Evolutionary conservation across 179 eudicot genomes (phyloP), one percentile per base, ranked within the genome.

Genomic region (Amaranthus tricolor): DNA sequence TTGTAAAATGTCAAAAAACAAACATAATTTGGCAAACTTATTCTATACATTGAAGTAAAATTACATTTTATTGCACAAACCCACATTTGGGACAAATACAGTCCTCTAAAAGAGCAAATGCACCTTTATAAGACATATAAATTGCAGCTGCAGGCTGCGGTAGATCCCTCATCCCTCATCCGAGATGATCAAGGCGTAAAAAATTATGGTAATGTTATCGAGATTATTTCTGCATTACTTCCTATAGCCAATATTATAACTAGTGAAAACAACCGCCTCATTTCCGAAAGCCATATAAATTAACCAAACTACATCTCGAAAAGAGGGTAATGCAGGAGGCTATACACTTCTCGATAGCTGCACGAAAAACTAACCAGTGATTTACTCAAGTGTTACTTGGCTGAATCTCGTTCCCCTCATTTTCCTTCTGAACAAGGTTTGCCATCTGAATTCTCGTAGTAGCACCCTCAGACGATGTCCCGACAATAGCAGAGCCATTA

Each of bases 361-460:
- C 24, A 24, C 11, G 5, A 68, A 15, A 40, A 5, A 24, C 14
- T 51, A 63, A 68, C 11, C 47, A 5, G 1, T 62, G 53, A 17
- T 16, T 16, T 61, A 20, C 62, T 81, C 55, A 69, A 5, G 57
- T 6, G 62, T 12, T 61, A 52, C 66, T 62, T 3, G 65, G 76
- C 71, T 74, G 84, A 59, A 71, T 78, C 56, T 75, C 80, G 44
- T 21, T 75, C 21, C 71, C 74, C 7, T 72, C 74, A n/a, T 64
- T 65, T 21, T 62, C 75, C 31, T 62, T 75, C 15, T 43, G 57
- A n/a, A n/a, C 65, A 59, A 77, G 59, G 65, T 71, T 79, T 11
- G 54, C 84, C 21, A 86, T 80, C 75, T 86, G 86, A 77, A 82
- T 60, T 51, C 81, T 77, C 24, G 62, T 63, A 10, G 66, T 9